Conservation (phyloP, 768 basidiomycete genomes). For the Lanmaoa pseudosensibilis region DNA sequence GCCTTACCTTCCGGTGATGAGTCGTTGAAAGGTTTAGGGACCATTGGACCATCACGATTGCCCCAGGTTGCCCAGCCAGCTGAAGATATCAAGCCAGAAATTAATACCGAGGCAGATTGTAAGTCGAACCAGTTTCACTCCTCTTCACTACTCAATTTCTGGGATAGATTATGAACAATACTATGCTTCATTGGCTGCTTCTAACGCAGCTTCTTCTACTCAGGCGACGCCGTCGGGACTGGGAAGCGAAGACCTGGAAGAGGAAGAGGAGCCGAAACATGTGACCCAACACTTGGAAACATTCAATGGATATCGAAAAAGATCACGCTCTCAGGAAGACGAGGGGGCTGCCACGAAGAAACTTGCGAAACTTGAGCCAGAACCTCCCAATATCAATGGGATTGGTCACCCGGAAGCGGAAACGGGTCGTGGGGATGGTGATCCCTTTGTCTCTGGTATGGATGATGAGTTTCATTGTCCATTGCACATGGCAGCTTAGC, state of each 20-base stretch:
- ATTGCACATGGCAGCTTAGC: not conserved
- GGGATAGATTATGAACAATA: slow-evolving; percentile 74
- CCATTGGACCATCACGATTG: slow-evolving; percentile 41
- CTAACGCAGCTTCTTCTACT: slow-evolving; percentile 57
- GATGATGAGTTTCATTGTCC: not conserved
- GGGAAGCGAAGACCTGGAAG: slow-evolving; percentile 57
- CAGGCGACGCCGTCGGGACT: slow-evolving; percentile 61
- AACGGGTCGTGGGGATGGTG: slow-evolving; percentile 36
- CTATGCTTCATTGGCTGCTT: slow-evolving; percentile 74
- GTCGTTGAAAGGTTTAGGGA: slow-evolving; percentile 66
- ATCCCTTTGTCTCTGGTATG: slow-evolving; percentile 71
- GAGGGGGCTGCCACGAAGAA: slow-evolving; percentile 44
- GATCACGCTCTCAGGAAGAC: slow-evolving; percentile 67
- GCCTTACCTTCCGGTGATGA: slow-evolving; percentile 62
- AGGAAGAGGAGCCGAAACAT: slow-evolving; percentile 74
- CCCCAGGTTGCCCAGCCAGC: slow-evolving; percentile 29
- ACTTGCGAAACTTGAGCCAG: slow-evolving; percentile 42
- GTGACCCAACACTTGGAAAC: slow-evolving; percentile 65
- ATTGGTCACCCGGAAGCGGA: not conserved
- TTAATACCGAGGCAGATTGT: slow-evolving; percentile 68
- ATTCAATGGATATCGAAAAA: slow-evolving; percentile 70
- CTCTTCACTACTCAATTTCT: not conserved
- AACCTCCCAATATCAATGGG: slow-evolving; percentile 22
- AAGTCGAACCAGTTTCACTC: slow-evolving; percentile 24
- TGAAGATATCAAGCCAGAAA: slow-evolving; percentile 45